Conservation (phyloP, 371 early-diverging fungal species). For the Choanephora cucurbitarum region DNA sequence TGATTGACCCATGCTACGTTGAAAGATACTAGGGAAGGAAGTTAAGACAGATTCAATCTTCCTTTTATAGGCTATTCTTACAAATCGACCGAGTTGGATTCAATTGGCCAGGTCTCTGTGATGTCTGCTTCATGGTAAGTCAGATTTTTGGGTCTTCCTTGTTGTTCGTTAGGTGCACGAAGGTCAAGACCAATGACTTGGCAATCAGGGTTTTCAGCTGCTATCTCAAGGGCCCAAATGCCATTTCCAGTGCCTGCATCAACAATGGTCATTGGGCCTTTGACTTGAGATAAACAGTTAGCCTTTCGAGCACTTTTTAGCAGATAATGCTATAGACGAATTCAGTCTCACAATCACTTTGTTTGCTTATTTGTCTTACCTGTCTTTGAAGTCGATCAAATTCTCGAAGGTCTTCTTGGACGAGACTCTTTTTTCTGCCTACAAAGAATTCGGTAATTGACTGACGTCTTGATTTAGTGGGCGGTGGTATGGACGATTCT, state of each 20-base stretch:
- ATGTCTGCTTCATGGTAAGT: conserved; percentile 39
- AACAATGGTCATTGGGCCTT: conserved; percentile 31
- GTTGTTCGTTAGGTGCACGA: conserved; percentile 37
- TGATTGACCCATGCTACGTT: conserved; percentile 41
- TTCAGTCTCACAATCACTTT: too few species aligned
- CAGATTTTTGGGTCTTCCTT: conserved; percentile 42
- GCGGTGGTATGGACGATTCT: conserved; percentile 5
- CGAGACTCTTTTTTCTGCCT: conserved; percentile 41
- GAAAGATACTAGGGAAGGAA: conserved; percentile 35
- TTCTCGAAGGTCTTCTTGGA: conserved; percentile 46
- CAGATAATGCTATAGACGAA: conserved; percentile 41
- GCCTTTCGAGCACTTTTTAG: conserved; percentile 47
- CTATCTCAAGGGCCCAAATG: conserved; percentile 57
- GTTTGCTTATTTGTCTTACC: conserved; percentile 23
- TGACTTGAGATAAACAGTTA: conserved; percentile 33
- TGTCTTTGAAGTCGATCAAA: conserved; percentile 49
- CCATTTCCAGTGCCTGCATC: conserved; percentile 59
- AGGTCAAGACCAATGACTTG: conserved; percentile 57
- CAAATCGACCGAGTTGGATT: conserved; percentile 43
- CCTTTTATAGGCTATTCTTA: too few species aligned
- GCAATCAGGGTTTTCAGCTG: conserved; percentile 46
- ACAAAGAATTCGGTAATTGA: conserved; percentile 51
- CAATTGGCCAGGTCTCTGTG: conserved; percentile 38
- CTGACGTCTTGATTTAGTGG: conserved; percentile 38
- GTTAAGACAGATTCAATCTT: too few species aligned